Percentiles rank a stretch among this genome's conserved stretches.
Conservation (phyloP, 2,329 filamentous ascomycete species). For the Fusarium caatingaense region DNA sequence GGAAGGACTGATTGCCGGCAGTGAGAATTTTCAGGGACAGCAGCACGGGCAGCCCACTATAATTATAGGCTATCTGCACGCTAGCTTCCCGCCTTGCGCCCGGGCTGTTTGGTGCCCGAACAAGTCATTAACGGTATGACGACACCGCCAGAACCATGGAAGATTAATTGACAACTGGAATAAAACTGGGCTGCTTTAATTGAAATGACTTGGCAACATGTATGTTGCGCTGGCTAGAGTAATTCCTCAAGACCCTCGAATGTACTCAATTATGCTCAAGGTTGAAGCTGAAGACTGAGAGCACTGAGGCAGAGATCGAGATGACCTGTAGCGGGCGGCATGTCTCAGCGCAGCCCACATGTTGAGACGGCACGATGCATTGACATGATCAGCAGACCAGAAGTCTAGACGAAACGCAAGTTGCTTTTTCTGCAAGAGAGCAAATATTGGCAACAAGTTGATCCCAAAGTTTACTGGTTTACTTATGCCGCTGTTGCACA, state of each 20-base stretch:
- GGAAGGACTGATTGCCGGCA: background rate
- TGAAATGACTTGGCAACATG: background rate
- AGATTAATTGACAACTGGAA: background rate
- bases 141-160: background rate
- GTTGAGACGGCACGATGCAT: background rate
- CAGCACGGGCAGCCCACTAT: background rate
- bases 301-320: background rate
- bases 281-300: background rate
- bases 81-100: background rate
- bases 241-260: background rate
- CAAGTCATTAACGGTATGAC: background rate
- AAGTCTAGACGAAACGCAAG: background rate
- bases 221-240: background rate
- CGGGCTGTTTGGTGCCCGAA: background rate
- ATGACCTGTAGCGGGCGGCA: background rate
- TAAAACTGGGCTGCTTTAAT: background rate
- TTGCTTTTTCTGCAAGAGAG: background rate
- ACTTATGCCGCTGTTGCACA: background rate
- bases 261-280: background rate
- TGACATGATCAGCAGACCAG: fast-evolving
- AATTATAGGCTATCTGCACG: background rate
- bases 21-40: background rate
- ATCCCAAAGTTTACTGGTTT: background rate
- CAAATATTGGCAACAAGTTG: background rate
- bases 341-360: too few species aligned